Percentiles rank a stretch among this genome's conserved stretches.
Evolutionary conservation across 2,329 filamentous ascomycete species (phyloP).

Genomic region (Pseudocercospora vitis): DNA sequence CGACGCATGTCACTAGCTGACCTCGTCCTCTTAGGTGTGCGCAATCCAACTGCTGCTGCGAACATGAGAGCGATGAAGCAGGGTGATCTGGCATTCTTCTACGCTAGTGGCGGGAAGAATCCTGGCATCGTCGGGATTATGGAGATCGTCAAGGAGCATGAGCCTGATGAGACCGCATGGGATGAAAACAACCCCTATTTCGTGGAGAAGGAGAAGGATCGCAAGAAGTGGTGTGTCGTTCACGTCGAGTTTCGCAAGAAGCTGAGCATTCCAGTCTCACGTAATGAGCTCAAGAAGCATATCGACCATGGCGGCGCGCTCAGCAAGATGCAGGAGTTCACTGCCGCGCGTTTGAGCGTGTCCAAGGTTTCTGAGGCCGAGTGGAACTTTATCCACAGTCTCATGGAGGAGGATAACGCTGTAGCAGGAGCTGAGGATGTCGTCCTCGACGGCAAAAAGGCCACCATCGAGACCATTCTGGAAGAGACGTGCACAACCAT

Average conservation of each 20-base stretch:
- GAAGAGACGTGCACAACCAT: slow-evolving; percentile 4
- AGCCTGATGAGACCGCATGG: slow-evolving; percentile 73
- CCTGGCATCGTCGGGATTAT: slow-evolving; percentile 70
- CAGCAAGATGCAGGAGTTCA: slow-evolving; percentile 75
- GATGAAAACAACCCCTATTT: slow-evolving; percentile 76
- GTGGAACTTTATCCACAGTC: slow-evolving; percentile 60
- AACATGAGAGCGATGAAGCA: slow-evolving; percentile 89
- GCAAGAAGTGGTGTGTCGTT: slow-evolving; percentile 83
- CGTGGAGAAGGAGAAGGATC: slow-evolving; percentile 70
- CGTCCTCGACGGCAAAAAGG: not conserved
- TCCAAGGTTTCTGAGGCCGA: slow-evolving; percentile 64
- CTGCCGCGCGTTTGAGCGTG: slow-evolving; percentile 79
- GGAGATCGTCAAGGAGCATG: slow-evolving; percentile 81
- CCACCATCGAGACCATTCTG: not conserved
- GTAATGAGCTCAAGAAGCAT: slow-evolving; percentile 69
- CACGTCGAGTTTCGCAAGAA: slow-evolving; percentile 86
- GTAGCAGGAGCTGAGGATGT: slow-evolving; percentile 9
- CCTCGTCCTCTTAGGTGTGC: slow-evolving; percentile 43
- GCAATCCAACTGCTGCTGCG: slow-evolving; percentile 67
- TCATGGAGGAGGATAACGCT: slow-evolving; percentile 27
- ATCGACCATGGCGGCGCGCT: slow-evolving; percentile 52
- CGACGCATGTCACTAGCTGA: not conserved
- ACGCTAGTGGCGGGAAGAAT: slow-evolving; percentile 89
- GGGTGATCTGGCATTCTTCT: slow-evolving; percentile 93
- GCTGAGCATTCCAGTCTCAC: slow-evolving; percentile 66